Evolutionary conservation across 495 filamentous ascomycete species (phyloP).

Genomic region (Immersiella caudata): DNA sequence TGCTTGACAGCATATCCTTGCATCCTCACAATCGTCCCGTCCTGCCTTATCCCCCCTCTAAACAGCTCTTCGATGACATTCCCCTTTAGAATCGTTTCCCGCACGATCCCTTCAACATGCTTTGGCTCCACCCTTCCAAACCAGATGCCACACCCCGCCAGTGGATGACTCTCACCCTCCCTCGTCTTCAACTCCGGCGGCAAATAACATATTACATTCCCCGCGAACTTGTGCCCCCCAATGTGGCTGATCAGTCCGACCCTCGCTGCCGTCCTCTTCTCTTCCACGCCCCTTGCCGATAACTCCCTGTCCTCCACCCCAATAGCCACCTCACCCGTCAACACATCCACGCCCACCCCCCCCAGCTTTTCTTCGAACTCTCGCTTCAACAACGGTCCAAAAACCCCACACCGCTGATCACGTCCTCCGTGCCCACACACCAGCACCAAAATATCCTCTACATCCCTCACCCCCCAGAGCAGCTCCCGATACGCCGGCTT

Average conservation of each 20-base stretch:
- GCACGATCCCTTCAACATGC: constrained; percentile 83
- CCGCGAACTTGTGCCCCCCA: constrained; percentile 90
- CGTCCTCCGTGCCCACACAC: constrained; percentile 84
- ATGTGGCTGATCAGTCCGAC: constrained; percentile 85
- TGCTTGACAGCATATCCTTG: constrained; percentile 24
- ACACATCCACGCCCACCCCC: constrained; percentile 38
- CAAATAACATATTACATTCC: constrained; percentile 90
- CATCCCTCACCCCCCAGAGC: constrained; percentile 56
- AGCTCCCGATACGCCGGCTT: constrained; percentile 45
- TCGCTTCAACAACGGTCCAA: constrained; percentile 69
- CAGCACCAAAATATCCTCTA: constrained; percentile 70
- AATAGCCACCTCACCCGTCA: constrained; percentile 40
- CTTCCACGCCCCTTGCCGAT: constrained; percentile 5
- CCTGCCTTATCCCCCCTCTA: constrained; percentile 59
- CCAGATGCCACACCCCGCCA: constrained; percentile 87
- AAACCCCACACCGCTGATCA: constrained; percentile 77
- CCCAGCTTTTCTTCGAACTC: constrained; percentile 64
- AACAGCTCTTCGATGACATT: constrained; percentile 77
- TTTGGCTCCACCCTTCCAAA: constrained; percentile 86
- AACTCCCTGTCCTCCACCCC: constrained; percentile 26
- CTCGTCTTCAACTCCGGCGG: constrained; percentile 56
- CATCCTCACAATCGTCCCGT: constrained; percentile 48
- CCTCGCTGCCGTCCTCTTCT: constrained; percentile 48
- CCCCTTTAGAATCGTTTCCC: constrained; percentile 75
- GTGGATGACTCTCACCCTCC: constrained; percentile 49